Percentiles rank a stretch among this genome's conserved stretches.
These are phyloP conservation scores for Gonapodya sp. DNA, from an alignment of 192 early-diverging fungal species.

Conservation along the genomic window DNA sequence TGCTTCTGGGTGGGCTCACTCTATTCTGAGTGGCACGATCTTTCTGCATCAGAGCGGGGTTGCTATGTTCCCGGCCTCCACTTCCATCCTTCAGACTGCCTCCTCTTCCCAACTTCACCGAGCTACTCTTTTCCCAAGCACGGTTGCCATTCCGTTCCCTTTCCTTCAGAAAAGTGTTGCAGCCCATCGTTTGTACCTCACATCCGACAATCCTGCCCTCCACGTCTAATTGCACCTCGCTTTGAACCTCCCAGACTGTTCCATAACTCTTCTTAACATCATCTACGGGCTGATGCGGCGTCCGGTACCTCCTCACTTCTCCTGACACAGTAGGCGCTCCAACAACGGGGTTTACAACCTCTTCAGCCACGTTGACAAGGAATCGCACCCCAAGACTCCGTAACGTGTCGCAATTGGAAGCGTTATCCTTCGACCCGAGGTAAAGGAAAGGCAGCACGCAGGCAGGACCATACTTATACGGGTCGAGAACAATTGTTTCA, in stretches of 20 bases:
- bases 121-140: neutral
- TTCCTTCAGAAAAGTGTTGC: neutral
- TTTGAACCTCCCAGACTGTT: neutral
- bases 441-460: constrained; percentile 28
- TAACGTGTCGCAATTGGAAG: constrained; percentile 37
- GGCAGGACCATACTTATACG: constrained; percentile 10
- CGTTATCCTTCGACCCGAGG: constrained; percentile 56
- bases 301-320: neutral
- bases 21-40: neutral
- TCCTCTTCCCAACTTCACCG: neutral
- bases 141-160: neutral
- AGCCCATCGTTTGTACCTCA: neutral
- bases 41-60: too few relatives aligned
- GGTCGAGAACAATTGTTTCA: neutral
- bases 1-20: neutral
- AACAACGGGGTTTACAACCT: constrained; percentile 45
- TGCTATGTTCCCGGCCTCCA: neutral
- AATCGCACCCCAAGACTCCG: constrained; percentile 36
- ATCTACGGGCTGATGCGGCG: neutral
- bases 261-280: neutral
- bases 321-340: neutral
- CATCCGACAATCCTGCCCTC: neutral
- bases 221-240: neutral
- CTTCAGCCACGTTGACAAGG: constrained; percentile 71
- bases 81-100: neutral